Evolutionary conservation across 129 eudicot genomes (phyloP), one percentile per base, ranked within the genome.

Genomic region (Rutidosis leptorrhynchoides): DNA sequence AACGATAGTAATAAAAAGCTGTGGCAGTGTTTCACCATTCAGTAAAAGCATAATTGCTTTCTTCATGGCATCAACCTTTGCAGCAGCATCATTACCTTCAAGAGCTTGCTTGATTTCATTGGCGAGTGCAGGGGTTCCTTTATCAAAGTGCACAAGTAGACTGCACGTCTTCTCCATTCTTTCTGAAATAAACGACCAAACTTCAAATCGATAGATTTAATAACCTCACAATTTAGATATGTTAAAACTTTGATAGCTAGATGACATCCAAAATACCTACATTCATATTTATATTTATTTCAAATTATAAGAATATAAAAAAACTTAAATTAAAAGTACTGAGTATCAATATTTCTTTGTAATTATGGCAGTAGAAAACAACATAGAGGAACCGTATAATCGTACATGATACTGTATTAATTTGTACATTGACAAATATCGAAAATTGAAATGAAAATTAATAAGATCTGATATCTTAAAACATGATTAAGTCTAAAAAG

Each of bases 91-190:
- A 60, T 86, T 78, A 4, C 96, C 95, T 83, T 93, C 96, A 49
- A 93, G 85, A 33, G 98, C 96, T 64, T 93, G 92, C 76, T 93
- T 93, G 83, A 93, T 93, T 79, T 93, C 96, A 68, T 93, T 93
- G 58, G 87, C 89, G 65, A 88, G 76, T 20, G 98, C 98, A 2
- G 98, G 98, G 10, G 96, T 88, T 42, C 95, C 91, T 84, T 93
- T 93, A 64, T 93, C 98, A 82, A 88, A 93, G 75, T 93, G 87
- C 21, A 88, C 83, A 66, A 88, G 83, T 61, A 93, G 62, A 16
- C 96, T 72, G 62, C 92, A 88, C 0, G 92, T 80, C 65, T 93
- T 93, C 95, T 93, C 98, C 98, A 93, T 93, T 65, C 16, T 63
- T 60, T 74, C 73, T 74, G 82, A 10, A 71, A 35, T 49, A 74